Evolutionary conservation across 352 stramenopile genomes (phyloP).

Genomic region (Phytopythium cucurbitacearum): DNA sequence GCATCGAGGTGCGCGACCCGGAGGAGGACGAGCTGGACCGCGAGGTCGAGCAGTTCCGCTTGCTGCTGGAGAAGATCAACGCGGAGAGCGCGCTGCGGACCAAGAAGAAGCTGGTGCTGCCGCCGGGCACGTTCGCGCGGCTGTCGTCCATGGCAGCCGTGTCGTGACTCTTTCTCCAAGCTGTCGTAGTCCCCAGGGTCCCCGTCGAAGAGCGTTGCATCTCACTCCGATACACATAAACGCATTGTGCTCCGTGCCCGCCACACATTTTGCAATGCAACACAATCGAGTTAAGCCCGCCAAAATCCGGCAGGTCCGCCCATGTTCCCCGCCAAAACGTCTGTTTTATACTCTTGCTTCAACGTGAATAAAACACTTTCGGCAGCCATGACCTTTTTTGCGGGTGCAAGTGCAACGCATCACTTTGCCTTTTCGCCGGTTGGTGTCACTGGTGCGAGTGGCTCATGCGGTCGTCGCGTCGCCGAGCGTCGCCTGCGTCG

Average conservation of each 20-base stretch:
- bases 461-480: conserved; percentile 1
- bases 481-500: neutral
- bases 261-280: no score
- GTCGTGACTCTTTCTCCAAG: conserved; percentile 10
- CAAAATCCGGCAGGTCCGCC: neutral
- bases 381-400: neutral
- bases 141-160: conserved; percentile 24
- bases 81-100: conserved; percentile 39
- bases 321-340: neutral
- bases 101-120: conserved; percentile 72
- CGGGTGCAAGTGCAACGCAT: neutral
- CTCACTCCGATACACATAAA: no score
- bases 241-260: no score
- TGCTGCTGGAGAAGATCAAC: conserved; percentile 71
- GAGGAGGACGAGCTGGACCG: conserved; percentile 61
- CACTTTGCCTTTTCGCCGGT: neutral
- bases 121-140: conserved; percentile 47
- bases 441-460: neutral
- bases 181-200: no score
- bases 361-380: neutral
- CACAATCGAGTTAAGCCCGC: no score
- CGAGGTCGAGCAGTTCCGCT: conserved; percentile 73
- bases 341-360: neutral
- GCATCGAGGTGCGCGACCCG: conserved; percentile 18
- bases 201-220: no score